Evolutionary conservation across 202 grass and related monocot species (phyloP).

Genomic region (Dendrocalamus latiflorus): DNA sequence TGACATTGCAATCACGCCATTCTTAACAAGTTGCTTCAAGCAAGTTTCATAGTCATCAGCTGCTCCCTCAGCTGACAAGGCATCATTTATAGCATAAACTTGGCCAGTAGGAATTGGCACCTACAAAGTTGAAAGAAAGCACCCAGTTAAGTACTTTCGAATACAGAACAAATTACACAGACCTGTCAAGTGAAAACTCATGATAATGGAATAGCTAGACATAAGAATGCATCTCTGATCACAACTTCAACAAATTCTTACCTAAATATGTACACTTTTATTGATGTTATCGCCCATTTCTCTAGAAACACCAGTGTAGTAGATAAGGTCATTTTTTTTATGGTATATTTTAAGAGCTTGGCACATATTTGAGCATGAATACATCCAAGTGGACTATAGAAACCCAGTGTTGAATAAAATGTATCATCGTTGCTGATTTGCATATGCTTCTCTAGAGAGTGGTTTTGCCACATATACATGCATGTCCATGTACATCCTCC

Average conservation of each 20-base stretch:
- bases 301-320: not conserved
- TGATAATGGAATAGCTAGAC: not conserved
- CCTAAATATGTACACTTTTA: not conserved
- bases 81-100: slow-evolving; percentile 90
- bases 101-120: slow-evolving; percentile 77
- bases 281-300: not conserved
- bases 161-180: not conserved
- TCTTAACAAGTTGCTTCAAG: slow-evolving; percentile 76
- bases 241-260: not conserved
- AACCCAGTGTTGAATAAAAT: not conserved
- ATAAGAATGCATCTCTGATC: not conserved
- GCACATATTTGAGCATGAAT: not conserved
- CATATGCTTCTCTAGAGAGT: not conserved
- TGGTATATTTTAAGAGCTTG: not conserved
- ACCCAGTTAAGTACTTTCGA: slow-evolving; percentile 2
- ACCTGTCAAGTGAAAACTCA: not conserved
- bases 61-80: slow-evolving; percentile 77
- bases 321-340: not conserved
- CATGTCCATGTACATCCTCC: too few relatives aligned
- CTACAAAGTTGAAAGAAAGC: slow-evolving; percentile 27
- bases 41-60: slow-evolving; percentile 75
- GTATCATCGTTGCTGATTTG: not conserved
- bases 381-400: not conserved
- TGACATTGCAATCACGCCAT: slow-evolving; percentile 48
- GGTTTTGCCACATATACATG: too few relatives aligned